Conservation (phyloP, 495 filamentous ascomycete genomes). For the Penicillium silybi region DNA sequence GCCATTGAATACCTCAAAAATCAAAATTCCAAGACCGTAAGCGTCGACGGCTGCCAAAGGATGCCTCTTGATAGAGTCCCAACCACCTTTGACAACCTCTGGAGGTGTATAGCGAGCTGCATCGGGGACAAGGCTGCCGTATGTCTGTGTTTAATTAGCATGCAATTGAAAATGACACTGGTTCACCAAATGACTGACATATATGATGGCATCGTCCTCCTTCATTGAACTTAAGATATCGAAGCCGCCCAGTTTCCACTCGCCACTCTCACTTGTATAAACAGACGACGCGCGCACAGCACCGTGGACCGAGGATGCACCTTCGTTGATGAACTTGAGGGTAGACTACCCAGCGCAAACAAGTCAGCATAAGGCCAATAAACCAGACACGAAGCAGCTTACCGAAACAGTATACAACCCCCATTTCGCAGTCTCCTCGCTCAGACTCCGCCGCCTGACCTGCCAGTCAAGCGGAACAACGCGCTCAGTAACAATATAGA, state of each 20-base stretch:
- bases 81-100: slow-evolving; percentile 79
- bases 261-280: slow-evolving; percentile 89
- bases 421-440: slow-evolving; percentile 91
- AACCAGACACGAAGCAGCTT: slow-evolving; percentile 5
- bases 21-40: slow-evolving; percentile 77
- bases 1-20: slow-evolving; percentile 92
- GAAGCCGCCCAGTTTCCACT: slow-evolving; percentile 95
- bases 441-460: slow-evolving; percentile 76
- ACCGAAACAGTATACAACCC: slow-evolving; percentile 83
- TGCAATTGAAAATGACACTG: neutral
- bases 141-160: slow-evolving; percentile 52
- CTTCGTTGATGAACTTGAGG: slow-evolving; percentile 91
- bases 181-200: slow-evolving; percentile 52
- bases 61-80: slow-evolving; percentile 81
- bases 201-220: slow-evolving; percentile 88
- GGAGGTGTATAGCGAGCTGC: slow-evolving; percentile 77
- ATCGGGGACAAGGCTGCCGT: slow-evolving; percentile 82
- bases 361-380: neutral
- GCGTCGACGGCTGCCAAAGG: slow-evolving; percentile 80
- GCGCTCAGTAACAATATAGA: slow-evolving; percentile 94
- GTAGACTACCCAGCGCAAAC: slow-evolving; percentile 57
- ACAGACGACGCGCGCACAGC: slow-evolving; percentile 79
- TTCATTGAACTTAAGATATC: slow-evolving; percentile 93
- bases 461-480: slow-evolving; percentile 82
- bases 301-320: slow-evolving; percentile 87